phyloP scores from a whole-genome alignment of 2,329 filamentous ascomycete genomes.

The Decorospora gaudefroyi region DNA sequence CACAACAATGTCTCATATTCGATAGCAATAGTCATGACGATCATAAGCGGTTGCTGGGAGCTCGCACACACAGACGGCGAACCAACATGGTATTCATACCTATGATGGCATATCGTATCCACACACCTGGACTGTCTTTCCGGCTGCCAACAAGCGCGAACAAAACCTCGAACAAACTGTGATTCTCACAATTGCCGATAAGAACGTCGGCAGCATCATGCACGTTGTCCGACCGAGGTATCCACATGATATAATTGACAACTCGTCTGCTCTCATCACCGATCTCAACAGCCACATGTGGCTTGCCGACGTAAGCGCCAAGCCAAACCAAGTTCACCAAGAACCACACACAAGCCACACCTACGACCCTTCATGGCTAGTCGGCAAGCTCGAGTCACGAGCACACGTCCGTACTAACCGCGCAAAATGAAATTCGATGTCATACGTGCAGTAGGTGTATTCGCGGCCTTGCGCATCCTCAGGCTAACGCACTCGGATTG shows the following conservation, averaged over 20 bases:
- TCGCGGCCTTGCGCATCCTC: slow-evolving; percentile 18
- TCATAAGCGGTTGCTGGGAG: no score
- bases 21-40: no score
- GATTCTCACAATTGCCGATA: no score
- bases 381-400: slow-evolving; percentile 24
- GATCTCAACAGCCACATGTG: slow-evolving; percentile 2
- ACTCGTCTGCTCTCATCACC: not conserved
- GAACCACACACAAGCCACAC: slow-evolving; percentile 2
- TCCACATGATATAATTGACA: not conserved
- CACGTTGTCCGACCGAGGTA: no score
- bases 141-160: no score
- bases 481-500: slow-evolving; percentile 22
- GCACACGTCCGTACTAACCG: slow-evolving; percentile 18
- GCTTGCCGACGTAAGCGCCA: slow-evolving; percentile 7
- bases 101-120: no score
- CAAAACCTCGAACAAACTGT: no score
- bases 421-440: slow-evolving; percentile 15
- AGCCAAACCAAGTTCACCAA: slow-evolving; percentile 10
- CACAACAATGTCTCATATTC: no score
- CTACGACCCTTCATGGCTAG: slow-evolving; percentile 12
- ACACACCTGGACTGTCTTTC: no score
- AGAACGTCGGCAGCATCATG: no score
- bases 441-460: slow-evolving; percentile 24
- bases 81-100: no score
- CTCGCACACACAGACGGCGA: no score